A percentile compares a stretch with the other conserved stretches of the same genome.
Evolutionary conservation across 106 monocot species (phyloP).

Genomic region (Allium fistulosum): DNA sequence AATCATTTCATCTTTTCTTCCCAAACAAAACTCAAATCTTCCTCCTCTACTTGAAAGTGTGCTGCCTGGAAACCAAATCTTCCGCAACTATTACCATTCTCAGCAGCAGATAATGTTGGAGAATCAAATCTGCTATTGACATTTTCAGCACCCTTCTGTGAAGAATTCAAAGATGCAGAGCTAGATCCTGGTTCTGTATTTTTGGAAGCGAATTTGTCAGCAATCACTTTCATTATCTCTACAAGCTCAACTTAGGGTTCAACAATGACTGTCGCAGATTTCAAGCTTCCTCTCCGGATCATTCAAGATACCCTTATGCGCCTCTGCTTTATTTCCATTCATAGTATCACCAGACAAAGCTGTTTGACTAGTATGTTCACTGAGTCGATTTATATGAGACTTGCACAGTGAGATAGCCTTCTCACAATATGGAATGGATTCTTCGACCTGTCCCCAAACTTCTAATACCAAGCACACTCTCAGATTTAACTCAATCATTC

Average conservation of each 20-base stretch:
- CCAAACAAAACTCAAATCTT: no score
- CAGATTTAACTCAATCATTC: slow-evolving; percentile 86
- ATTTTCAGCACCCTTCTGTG: slow-evolving; percentile 22
- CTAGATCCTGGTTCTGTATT: neutral
- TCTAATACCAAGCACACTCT: slow-evolving; percentile 81
- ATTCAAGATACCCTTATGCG: slow-evolving; percentile 44
- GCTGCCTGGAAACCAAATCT: no score
- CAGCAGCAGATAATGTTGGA: slow-evolving; percentile 43
- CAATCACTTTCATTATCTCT: slow-evolving; percentile 44
- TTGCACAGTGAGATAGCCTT: slow-evolving; percentile 69
- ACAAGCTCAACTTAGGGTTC: slow-evolving; percentile 39
- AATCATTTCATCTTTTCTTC: no score
- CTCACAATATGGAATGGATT: slow-evolving; percentile 71
- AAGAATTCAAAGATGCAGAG: slow-evolving; percentile 32
- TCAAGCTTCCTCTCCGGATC: slow-evolving; percentile 94
- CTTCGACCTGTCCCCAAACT: slow-evolving; percentile 46
- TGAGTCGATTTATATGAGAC: slow-evolving; percentile 52
- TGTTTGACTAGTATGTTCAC: slow-evolving; percentile 18
- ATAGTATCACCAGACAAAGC: neutral
- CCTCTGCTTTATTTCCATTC: slow-evolving; percentile 10
- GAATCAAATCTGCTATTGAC: slow-evolving; percentile 53
- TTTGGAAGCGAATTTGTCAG: slow-evolving; percentile 14
- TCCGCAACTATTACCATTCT: slow-evolving; percentile 27
- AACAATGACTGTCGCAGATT: slow-evolving; percentile 57
- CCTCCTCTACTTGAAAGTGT: no score